A percentile compares a stretch with the other conserved stretches of the same genome.
phyloP scores from a whole-genome alignment of 2,329 filamentous ascomycete genomes.

The Lachnellula arida region DNA sequence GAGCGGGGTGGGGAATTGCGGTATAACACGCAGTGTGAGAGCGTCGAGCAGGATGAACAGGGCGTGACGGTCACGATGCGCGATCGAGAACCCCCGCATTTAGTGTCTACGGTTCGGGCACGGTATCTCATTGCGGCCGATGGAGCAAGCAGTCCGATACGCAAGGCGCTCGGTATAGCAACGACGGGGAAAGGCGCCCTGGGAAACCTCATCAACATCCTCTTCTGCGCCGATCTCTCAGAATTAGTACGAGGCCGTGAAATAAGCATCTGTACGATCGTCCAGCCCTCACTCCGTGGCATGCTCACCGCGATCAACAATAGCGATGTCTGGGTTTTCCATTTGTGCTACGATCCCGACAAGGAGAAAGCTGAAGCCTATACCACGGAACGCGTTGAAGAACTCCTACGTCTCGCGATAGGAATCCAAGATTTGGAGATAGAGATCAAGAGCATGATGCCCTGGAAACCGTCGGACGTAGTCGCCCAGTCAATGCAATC shows the following conservation, averaged over 20 bases:
- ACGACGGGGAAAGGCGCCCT: slow-evolving; percentile 30
- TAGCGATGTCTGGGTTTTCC: slow-evolving; percentile 27
- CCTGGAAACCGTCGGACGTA: slow-evolving; percentile 32
- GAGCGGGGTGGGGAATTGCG: slow-evolving; percentile 34
- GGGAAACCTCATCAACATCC: slow-evolving; percentile 33
- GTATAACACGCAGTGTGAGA: slow-evolving; percentile 30
- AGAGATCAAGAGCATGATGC: slow-evolving; percentile 32
- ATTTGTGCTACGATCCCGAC: slow-evolving; percentile 22
- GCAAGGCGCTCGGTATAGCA: slow-evolving; percentile 27
- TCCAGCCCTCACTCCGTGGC: slow-evolving; percentile 15
- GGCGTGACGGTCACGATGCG: slow-evolving; percentile 27
- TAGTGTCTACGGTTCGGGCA: slow-evolving; percentile 22
- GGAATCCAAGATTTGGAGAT: slow-evolving; percentile 29
- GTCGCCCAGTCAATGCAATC: slow-evolving; percentile 27
- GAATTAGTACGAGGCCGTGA: slow-evolving; percentile 30
- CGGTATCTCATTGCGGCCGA: slow-evolving; percentile 38
- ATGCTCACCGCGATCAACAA: slow-evolving; percentile 28
- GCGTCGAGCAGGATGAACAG: slow-evolving; percentile 20
- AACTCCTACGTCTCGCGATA: slow-evolving; percentile 28
- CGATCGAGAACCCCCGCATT: slow-evolving; percentile 8
- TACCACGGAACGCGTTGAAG: slow-evolving; percentile 17
- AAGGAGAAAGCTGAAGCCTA: slow-evolving; percentile 22
- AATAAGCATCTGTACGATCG: slow-evolving; percentile 33
- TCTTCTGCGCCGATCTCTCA: slow-evolving; percentile 32
- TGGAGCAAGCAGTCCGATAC: slow-evolving; percentile 30